These are phyloP conservation scores for Globisporangium carolinianum DNA, from an alignment of 352 stramenopile species.

Conservation along the genomic window DNA sequence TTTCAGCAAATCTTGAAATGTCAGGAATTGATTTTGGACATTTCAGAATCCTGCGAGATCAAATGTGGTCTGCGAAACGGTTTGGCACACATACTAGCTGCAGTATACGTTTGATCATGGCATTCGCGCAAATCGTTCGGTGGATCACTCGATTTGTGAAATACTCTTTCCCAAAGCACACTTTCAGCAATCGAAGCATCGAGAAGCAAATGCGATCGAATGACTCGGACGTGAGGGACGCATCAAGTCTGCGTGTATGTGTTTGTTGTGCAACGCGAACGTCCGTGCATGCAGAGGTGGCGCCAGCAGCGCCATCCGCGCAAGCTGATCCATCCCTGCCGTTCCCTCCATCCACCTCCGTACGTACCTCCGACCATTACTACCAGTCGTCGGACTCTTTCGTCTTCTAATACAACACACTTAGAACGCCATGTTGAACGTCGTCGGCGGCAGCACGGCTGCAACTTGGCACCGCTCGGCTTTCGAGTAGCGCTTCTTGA, in stretches of 20 bases:
- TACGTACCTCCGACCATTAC: neutral
- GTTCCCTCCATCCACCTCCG: neutral
- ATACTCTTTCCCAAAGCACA: neutral
- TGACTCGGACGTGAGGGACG: no score
- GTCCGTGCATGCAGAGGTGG: no score
- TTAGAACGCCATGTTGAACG: constrained; percentile 84
- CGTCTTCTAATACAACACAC: constrained; percentile 11
- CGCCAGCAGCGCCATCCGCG: no score
- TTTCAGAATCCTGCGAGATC: neutral
- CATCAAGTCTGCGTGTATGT: no score
- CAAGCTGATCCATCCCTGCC: no score
- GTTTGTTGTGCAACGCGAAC: no score
- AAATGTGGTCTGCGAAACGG: neutral
- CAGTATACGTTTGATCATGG: neutral
- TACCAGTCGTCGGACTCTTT: neutral
- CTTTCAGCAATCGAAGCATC: neutral
- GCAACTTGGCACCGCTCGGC: constrained; percentile 76
- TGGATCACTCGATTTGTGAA: neutral
- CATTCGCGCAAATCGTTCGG: neutral
- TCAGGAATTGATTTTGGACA: neutral
- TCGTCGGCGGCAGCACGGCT: constrained; percentile 54
- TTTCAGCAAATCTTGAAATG: neutral
- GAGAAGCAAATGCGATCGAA: neutral
- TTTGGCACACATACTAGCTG: neutral
- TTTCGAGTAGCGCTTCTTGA: constrained; percentile 88